A percentile compares a stretch with the other conserved stretches of the same genome.
These are phyloP conservation scores for Pseudogymnoascus sp. DNA, from an alignment of 2,329 filamentous ascomycete species.

Conservation along the genomic window DNA sequence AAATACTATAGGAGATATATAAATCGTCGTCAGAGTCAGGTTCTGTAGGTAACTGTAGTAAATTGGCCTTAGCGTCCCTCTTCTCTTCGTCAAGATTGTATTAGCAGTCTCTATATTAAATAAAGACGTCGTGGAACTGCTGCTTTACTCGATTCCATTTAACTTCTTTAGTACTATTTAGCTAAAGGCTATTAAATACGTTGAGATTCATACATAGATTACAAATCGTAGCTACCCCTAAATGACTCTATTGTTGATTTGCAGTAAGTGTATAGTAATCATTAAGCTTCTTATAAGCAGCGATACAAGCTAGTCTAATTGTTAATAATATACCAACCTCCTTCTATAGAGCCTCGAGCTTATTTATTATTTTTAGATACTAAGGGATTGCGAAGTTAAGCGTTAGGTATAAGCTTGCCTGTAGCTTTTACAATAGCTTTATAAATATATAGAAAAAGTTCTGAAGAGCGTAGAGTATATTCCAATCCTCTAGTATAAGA, in stretches of 20 bases:
- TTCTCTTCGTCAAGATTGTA: background rate
- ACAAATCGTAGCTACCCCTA: background rate
- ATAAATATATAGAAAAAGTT: background rate
- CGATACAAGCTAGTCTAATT: background rate
- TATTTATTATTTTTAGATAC: background rate
- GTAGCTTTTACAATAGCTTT: background rate
- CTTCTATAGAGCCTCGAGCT: background rate
- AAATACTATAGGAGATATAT: background rate
- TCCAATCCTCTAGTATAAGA: background rate
- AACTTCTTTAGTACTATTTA: background rate
- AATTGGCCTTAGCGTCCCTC: background rate
- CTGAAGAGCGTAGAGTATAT: background rate
- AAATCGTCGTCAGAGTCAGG: background rate
- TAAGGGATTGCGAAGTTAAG: background rate
- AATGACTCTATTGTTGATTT: background rate
- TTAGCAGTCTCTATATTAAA: background rate
- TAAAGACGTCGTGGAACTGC: background rate
- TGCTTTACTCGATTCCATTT: background rate
- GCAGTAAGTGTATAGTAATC: background rate
- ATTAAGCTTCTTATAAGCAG: background rate
- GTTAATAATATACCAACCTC: background rate
- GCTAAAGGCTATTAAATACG: background rate
- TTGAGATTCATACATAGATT: background rate
- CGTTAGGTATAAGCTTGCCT: background rate
- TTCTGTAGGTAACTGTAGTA: background rate